Base-by-base conservation (phyloP, 2,329 filamentous ascomycete genomes). In the Stylonectria norvegica region DNA sequence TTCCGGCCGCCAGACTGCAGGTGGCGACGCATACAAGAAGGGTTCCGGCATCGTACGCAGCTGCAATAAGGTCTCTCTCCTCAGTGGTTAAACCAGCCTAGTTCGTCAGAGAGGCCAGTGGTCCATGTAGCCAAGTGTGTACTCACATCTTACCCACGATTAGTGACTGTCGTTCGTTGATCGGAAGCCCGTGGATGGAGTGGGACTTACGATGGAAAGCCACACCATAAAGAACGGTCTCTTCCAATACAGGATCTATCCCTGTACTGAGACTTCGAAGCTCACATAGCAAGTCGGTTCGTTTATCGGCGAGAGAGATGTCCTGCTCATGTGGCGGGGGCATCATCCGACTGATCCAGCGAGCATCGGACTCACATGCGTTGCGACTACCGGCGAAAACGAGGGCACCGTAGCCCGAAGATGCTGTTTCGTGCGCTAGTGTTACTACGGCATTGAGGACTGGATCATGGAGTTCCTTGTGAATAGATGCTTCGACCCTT, bases 1-100 rank as follows among this genome's bases (percentile, higher is more conserved):
- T 87, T n/a, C 86, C 86, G 11, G 85, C 86, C n/a, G 86, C 86
- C 41, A 90, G 72, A 57, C 84, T 88, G 54, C 85, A 89, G 2
- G 86, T 90, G 25, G 86, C 86, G 12, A 88, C 79, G 37, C 87
- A 81, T 1, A 88, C 78, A 50, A 83, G 83, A 14, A 89, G 59
- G 5, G 76, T 68, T 1, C 85, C 84, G 27, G 67, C 61, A 56
- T 89, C 85, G 49, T 88, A 89, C 10, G 84, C 84, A 23, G 72
- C 73, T 3, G 85, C 80, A 38, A 89, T 75, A 6, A 89, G 65
- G 34, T 88, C 84, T 34, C 85, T 75, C 59, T 90, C 86, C 62
- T 90, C 86, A 0, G 76, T 81, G 0, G 85, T 89, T 53, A 90
- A 71, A 10, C 81, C 81, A 32, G 81, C 81, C 67, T 81, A 46